These are phyloP conservation scores for Lenwebbia sp. DNA, from an alignment of 345 rosid genomes.

Conservation along the genomic window DNA sequence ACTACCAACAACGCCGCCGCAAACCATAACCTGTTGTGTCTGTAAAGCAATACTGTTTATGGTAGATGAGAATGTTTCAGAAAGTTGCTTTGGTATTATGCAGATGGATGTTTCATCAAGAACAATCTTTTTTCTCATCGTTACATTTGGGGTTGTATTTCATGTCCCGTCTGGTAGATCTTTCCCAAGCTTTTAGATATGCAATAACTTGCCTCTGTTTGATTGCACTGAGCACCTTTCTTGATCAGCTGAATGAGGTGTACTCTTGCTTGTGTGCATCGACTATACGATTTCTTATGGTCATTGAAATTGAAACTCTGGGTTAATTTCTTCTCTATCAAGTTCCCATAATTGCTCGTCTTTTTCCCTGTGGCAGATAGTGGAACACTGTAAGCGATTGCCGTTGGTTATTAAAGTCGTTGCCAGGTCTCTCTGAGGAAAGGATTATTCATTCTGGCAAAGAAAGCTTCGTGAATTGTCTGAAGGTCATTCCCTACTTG, in stretches of 20 bases:
- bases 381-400: neutral
- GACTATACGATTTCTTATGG: neutral
- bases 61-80: neutral
- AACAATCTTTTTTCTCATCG: neutral
- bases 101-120: neutral
- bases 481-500: too few relatives aligned
- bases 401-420: neutral
- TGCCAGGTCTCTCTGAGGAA: constrained; percentile 9
- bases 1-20: too few relatives aligned
- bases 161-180: neutral
- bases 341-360: neutral
- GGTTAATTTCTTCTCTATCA: neutral
- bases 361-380: neutral
- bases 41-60: too few relatives aligned
- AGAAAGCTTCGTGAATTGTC: constrained; percentile 1
- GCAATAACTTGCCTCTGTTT: neutral
- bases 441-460: neutral
- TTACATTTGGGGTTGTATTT: neutral
- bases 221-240: neutral
- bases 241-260: neutral
- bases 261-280: neutral
- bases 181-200: neutral
- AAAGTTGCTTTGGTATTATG: neutral
- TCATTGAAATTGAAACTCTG: neutral
- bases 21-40: too few relatives aligned